phyloP scores from a whole-genome alignment of 306 rosid species.

The Glycine latifolia region DNA sequence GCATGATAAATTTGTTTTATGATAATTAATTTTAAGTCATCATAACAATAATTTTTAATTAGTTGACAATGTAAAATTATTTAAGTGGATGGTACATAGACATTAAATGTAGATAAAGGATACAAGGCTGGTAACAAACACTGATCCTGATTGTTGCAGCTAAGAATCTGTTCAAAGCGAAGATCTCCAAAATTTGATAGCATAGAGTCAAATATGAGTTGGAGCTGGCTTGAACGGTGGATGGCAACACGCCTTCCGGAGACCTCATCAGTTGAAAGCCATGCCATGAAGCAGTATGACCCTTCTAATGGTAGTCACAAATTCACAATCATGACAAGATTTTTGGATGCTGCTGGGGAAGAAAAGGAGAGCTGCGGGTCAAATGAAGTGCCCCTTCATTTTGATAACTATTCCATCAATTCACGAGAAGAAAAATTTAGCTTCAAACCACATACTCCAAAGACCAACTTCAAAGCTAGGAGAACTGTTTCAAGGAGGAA shows the following conservation, averaged over 20 bases:
- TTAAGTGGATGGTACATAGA: background rate
- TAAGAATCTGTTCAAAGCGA: conserved; percentile 82
- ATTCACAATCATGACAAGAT: conserved; percentile 48
- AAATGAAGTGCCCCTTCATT: conserved; percentile 74
- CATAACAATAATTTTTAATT: background rate
- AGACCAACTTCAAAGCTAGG: conserved; percentile 56
- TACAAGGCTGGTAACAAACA: background rate
- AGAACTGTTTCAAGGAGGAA: conserved; percentile 64
- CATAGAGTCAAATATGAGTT: conserved; percentile 74
- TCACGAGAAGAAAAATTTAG: conserved; percentile 51
- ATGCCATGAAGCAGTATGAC: conserved; percentile 54
- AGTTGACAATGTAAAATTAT: background rate
- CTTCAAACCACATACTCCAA: conserved; percentile 48
- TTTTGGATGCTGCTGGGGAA: conserved; percentile 70
- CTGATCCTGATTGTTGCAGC: conserved; percentile 51
- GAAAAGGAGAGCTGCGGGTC: conserved; percentile 95
- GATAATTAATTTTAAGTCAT: background rate
- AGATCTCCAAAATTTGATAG: conserved; percentile 52
- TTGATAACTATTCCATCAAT: conserved; percentile 56
- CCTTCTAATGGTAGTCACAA: conserved; percentile 43
- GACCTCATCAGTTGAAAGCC: conserved; percentile 62
- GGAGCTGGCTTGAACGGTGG: conserved; percentile 99
- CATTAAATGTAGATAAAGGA: background rate
- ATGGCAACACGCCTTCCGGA: conserved; percentile 94
- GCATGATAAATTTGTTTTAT: background rate